Evolutionary conservation across 2,329 filamentous ascomycete genomes (phyloP).

Genomic region (Verticillium nonalfalfae): DNA sequence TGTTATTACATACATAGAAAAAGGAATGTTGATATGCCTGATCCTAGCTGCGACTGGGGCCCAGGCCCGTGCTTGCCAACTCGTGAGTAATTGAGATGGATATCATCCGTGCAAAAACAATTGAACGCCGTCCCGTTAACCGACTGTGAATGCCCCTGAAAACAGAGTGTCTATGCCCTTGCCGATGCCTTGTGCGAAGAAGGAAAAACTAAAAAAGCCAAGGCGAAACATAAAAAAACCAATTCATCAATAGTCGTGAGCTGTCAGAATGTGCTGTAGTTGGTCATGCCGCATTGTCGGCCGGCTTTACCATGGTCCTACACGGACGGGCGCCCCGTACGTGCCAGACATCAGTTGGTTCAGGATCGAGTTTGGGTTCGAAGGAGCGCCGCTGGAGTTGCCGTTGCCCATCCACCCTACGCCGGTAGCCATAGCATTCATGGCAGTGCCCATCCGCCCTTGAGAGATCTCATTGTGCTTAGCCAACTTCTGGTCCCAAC

Average conservation of each 20-base stretch:
- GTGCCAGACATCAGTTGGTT: constrained; percentile 56
- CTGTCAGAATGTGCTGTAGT: constrained; percentile 4
- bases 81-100: constrained; percentile 6
- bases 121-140: constrained; percentile 1
- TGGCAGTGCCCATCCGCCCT: constrained; percentile 72
- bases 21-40: not conserved
- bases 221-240: not conserved
- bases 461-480: constrained; percentile 86
- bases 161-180: constrained; percentile 15
- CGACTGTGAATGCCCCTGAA: constrained; percentile 6
- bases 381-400: constrained; percentile 13
- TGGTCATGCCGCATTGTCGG: not conserved
- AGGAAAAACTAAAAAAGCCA: constrained; percentile 1
- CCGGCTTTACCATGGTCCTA: constrained; percentile 50
- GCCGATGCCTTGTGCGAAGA: constrained; percentile 10
- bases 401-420: constrained; percentile 69
- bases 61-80: not conserved
- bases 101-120: constrained; percentile 7
- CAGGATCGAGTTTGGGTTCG: constrained; percentile 46
- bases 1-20: not conserved
- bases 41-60: not conserved
- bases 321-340: constrained; percentile 53
- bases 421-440: constrained; percentile 67
- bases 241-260: constrained; percentile 12
- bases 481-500: constrained; percentile 83